phyloP scores from a whole-genome alignment of 2,329 filamentous ascomycete species.

The Pseudopyrenochaeta lycopersici region DNA sequence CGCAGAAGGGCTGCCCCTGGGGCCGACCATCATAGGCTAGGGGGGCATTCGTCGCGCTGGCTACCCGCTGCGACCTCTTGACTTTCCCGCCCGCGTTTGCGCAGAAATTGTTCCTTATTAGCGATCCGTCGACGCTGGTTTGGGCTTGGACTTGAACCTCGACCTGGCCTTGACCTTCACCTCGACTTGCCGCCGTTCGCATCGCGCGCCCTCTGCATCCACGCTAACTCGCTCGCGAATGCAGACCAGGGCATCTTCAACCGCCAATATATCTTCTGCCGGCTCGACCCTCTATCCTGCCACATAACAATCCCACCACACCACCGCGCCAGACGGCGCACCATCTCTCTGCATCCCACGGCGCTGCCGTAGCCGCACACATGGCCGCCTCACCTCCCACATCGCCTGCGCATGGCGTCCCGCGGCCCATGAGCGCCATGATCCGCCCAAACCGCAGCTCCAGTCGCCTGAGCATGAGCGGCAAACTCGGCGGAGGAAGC shows the following conservation, averaged over 20 bases:
- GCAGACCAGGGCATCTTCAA: constrained; percentile 11
- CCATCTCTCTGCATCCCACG: constrained; percentile 18
- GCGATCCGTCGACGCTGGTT: constrained; percentile 2
- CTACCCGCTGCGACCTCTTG: constrained; percentile 8
- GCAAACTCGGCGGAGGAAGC: constrained; percentile 78
- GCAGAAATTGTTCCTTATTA: constrained; percentile 15
- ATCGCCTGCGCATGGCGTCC: constrained; percentile 60
- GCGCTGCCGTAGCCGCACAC: constrained; percentile 35
- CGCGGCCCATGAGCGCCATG: constrained; percentile 77
- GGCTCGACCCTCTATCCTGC: constrained; percentile 10
- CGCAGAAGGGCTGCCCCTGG: constrained; percentile 11
- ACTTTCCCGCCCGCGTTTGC: constrained; percentile 11
- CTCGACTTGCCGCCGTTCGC: background rate
- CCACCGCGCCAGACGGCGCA: constrained; percentile 20
- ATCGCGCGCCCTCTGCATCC: too few relatives aligned
- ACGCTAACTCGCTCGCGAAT: constrained; percentile 13
- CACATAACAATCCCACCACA: constrained; percentile 10
- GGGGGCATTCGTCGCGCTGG: constrained; percentile 17
- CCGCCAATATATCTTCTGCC: constrained; percentile 18
- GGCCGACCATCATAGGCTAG: constrained; percentile 10
- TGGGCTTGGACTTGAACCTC: background rate
- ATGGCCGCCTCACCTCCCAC: constrained; percentile 50
- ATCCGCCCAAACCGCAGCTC: constrained; percentile 79
- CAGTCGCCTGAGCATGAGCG: constrained; percentile 85
- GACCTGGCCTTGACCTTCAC: background rate